A percentile compares a stretch with the other conserved stretches of the same genome.
Conservation (phyloP, 352 stramenopile species). For the Pythium catenulatum region DNA sequence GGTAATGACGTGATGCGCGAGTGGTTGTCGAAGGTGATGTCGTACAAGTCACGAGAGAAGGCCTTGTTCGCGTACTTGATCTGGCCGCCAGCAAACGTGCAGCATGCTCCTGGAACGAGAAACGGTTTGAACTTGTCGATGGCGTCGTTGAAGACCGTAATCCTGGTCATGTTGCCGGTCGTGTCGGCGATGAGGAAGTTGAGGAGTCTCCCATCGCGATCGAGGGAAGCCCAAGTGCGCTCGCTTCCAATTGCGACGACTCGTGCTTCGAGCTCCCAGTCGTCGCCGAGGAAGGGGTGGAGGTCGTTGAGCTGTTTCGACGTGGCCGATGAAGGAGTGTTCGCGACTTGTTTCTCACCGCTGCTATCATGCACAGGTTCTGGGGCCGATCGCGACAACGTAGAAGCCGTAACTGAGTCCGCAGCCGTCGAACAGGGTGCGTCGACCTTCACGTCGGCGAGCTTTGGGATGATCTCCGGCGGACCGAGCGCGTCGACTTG, state of each 20-base stretch:
- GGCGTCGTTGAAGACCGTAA: neutral
- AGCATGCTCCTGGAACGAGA: neutral
- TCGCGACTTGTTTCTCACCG: too few species aligned
- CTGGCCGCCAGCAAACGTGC: neutral
- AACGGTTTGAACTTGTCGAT: neutral
- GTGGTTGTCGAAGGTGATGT: neutral
- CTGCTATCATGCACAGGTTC: too few species aligned
- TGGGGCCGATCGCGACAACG: too few species aligned
- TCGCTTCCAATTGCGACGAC: neutral
- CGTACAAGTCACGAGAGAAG: neutral
- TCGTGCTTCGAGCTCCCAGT: neutral
- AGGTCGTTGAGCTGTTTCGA: too few species aligned
- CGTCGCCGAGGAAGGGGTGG: neutral
- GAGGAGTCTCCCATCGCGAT: neutral
- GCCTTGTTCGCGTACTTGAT: neutral
- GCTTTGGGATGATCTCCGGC: too few species aligned
- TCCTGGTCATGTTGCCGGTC: neutral
- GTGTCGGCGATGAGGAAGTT: neutral
- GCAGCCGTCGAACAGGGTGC: too few species aligned
- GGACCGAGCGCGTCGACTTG: too few species aligned
- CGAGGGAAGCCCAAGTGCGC: neutral
- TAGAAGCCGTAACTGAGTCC: too few species aligned
- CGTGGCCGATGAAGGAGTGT: too few species aligned
- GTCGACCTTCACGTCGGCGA: too few species aligned
- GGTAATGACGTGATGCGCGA: neutral